Percentiles rank a stretch among this genome's conserved stretches.
These are phyloP conservation scores for Elongisporangium senticosum DNA, from an alignment of 352 stramenopile species.

Conservation along the genomic window DNA sequence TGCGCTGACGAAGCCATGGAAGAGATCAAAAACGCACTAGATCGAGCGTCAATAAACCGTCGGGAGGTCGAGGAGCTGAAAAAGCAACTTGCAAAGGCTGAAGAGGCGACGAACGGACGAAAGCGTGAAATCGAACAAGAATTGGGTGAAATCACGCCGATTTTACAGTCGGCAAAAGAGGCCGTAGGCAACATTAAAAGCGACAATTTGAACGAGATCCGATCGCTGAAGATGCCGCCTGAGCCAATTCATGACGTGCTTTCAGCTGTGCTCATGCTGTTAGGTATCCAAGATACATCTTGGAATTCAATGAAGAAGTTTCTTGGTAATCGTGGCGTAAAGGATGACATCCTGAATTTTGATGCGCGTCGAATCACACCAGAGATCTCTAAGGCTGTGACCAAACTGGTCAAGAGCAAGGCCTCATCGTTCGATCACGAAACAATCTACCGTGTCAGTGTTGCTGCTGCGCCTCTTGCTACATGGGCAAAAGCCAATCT, in stretches of 20 bases:
- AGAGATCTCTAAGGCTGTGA: slow-evolving; percentile 89
- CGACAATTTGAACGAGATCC: slow-evolving; percentile 95
- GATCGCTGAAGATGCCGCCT: slow-evolving; percentile 93
- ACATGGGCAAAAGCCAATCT: slow-evolving; percentile 96
- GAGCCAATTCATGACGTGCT: slow-evolving; percentile 94
- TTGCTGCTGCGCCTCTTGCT: slow-evolving; percentile 91
- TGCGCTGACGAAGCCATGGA: slow-evolving; percentile 93
- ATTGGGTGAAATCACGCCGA: slow-evolving; percentile 86
- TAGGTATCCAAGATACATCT: slow-evolving; percentile 93
- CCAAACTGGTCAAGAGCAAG: slow-evolving; percentile 92
- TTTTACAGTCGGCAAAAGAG: slow-evolving; percentile 89
- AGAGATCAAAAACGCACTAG: slow-evolving; percentile 92
- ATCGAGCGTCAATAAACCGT: slow-evolving; percentile 81
- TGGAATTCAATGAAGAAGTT: slow-evolving; percentile 98
- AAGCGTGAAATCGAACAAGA: slow-evolving; percentile 94
- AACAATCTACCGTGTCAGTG: slow-evolving; percentile 92
- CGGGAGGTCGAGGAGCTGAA: slow-evolving; percentile 91
- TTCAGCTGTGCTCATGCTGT: slow-evolving; percentile 91
- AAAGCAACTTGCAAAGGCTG: slow-evolving; percentile 83
- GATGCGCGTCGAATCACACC: slow-evolving; percentile 89
- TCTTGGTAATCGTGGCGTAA: slow-evolving; percentile 92
- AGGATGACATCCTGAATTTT: slow-evolving; percentile 96
- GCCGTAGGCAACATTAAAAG: slow-evolving; percentile 93
- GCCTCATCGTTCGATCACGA: slow-evolving; percentile 90
- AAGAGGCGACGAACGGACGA: slow-evolving; percentile 84